phyloP scores from a whole-genome alignment of 371 early-diverging fungal genomes.

The Saksenaea vasiformis region DNA sequence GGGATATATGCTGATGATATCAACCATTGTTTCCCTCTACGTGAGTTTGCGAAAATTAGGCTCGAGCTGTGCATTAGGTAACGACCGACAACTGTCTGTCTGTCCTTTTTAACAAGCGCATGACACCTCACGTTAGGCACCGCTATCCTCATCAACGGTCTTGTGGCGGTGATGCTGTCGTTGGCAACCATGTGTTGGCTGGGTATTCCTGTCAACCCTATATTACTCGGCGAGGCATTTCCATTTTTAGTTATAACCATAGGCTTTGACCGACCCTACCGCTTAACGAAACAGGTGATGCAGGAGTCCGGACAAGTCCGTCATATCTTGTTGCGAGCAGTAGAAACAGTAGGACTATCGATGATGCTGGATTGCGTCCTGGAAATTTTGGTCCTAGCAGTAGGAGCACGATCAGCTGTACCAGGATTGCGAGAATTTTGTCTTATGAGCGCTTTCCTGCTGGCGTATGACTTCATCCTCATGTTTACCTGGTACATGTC shows the following conservation, averaged over 20 bases:
- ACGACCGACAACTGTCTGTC: slow-evolving; percentile 6
- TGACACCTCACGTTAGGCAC: slow-evolving; percentile 34
- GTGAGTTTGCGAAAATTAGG: slow-evolving; percentile 87
- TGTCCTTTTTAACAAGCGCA: background rate
- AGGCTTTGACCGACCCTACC: slow-evolving; percentile 88
- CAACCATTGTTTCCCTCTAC: slow-evolving; percentile 81
- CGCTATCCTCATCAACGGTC: slow-evolving; percentile 67
- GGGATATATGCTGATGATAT: slow-evolving; percentile 85
- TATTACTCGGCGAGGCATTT: slow-evolving; percentile 84
- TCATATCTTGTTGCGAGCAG: slow-evolving; percentile 69
- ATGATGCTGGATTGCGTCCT: slow-evolving; percentile 80
- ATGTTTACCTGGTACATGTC: slow-evolving; percentile 89
- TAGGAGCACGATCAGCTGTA: slow-evolving; percentile 81
- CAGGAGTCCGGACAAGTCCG: slow-evolving; percentile 55
- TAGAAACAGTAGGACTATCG: slow-evolving; percentile 66
- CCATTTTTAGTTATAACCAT: slow-evolving; percentile 93
- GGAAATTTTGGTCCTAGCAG: slow-evolving; percentile 77
- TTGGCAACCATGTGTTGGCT: slow-evolving; percentile 67
- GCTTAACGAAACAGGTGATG: slow-evolving; percentile 81
- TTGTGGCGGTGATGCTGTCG: slow-evolving; percentile 81
- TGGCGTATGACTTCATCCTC: slow-evolving; percentile 81
- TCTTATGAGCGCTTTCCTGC: slow-evolving; percentile 76
- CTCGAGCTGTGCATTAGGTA: slow-evolving; percentile 79
- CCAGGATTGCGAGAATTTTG: slow-evolving; percentile 83
- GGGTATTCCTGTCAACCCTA: slow-evolving; percentile 72